Conservation (phyloP, 139 green algal species). For the Coelastrella sp. region DNA sequence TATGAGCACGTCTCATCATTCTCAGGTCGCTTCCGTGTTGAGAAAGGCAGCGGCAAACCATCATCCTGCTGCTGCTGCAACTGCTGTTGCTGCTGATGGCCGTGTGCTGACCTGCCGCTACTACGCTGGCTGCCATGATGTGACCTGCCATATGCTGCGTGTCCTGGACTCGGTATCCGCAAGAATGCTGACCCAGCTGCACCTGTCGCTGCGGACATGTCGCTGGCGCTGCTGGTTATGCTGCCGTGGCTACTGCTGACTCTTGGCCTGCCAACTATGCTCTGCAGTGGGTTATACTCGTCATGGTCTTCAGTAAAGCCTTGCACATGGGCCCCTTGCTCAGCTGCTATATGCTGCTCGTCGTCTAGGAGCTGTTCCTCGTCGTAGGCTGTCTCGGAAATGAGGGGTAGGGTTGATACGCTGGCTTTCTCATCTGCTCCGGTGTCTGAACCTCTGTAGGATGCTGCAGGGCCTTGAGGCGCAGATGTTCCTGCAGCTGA, state of each 20-base stretch:
- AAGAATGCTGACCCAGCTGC: background rate
- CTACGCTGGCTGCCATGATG: constrained; percentile 22
- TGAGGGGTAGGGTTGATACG: constrained; percentile 16
- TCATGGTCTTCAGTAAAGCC: background rate
- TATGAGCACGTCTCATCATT: constrained; percentile 40
- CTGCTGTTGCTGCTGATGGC: constrained; percentile 25
- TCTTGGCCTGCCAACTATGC: background rate
- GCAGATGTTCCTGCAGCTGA: background rate
- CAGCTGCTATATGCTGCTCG: background rate
- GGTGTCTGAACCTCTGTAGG: constrained; percentile 3
- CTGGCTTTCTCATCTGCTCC: constrained; percentile 11
- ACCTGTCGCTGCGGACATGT: background rate
- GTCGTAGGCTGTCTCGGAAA: constrained; percentile 23
- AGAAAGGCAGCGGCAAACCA: constrained; percentile 9
- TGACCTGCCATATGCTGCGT: background rate
- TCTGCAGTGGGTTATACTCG: background rate
- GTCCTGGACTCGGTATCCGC: background rate
- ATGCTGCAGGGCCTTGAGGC: background rate
- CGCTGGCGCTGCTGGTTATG: constrained; percentile 1
- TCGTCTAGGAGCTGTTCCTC: constrained; percentile 26
- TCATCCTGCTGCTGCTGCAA: constrained; percentile 16
- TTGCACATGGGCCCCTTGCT: background rate
- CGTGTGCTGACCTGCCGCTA: background rate
- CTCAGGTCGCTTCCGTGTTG: constrained; percentile 1
- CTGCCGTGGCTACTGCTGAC: constrained; percentile 40